These are phyloP conservation scores for Poa annua DNA, from an alignment of 176 grass and related monocot species.

Conservation along the genomic window DNA sequence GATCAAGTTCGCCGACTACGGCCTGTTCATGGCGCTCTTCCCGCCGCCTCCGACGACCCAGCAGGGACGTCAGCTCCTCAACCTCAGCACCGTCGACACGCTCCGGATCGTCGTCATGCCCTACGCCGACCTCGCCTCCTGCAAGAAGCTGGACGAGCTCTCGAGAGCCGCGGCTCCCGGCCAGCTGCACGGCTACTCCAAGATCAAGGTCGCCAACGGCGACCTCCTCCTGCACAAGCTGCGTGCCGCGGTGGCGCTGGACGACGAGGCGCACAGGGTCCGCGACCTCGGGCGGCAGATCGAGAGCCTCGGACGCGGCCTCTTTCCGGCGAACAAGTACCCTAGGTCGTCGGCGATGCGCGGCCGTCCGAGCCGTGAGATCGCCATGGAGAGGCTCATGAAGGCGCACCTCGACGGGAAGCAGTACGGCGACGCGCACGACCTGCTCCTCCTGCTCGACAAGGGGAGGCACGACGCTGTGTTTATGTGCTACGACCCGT, in stretches of 20 bases:
- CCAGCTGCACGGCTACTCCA: background rate
- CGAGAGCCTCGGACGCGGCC: background rate
- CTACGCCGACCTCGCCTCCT: background rate
- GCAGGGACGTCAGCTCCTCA: background rate
- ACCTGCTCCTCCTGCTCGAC: conserved; percentile 9
- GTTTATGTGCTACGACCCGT: background rate
- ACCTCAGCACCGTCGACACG: no score
- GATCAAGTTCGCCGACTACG: background rate
- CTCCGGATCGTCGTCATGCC: conserved; percentile 7
- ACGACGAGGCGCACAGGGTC: background rate
- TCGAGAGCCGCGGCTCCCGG: background rate
- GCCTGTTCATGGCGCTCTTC: background rate
- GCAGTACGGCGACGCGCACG: conserved; percentile 1
- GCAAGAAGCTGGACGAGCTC: background rate
- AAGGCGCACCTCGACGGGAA: conserved; percentile 12
- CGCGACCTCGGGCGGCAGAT: background rate
- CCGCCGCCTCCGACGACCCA: background rate
- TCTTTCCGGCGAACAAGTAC: background rate
- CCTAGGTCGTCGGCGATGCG: no score
- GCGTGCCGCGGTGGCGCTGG: background rate
- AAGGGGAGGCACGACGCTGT: background rate
- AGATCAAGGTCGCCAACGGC: background rate
- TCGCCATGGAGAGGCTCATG: background rate
- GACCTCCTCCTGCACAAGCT: background rate
- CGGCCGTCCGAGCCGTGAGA: background rate